A percentile compares a stretch with the other conserved stretches of the same genome.
These are phyloP conservation scores for Blastobotrys attinorum DNA, from an alignment of 805 yeast genomes.

Conservation along the genomic window DNA sequence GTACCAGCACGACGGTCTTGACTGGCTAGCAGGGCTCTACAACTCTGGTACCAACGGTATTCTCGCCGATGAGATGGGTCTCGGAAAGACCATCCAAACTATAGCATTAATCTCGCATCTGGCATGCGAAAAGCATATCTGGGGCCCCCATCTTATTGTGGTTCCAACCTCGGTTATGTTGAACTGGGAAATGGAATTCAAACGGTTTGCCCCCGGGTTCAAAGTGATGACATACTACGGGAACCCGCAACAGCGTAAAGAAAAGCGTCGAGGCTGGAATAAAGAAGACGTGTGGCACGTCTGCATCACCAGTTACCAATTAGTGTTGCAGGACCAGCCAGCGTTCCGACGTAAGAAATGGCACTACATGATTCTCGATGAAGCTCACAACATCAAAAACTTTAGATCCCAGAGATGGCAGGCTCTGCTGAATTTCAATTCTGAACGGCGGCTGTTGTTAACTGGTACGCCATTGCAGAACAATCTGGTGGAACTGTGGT, in stretches of 20 bases:
- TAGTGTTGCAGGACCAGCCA: constrained; percentile 95
- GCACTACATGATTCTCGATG: constrained; percentile 93
- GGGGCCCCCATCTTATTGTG: constrained; percentile 98
- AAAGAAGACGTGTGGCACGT: constrained; percentile 93
- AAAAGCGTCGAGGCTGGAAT: constrained; percentile 96
- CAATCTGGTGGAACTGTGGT: constrained; percentile 93
- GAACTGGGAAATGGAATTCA: constrained; percentile 99
- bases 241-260: constrained; percentile 92
- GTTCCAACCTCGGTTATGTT: constrained; percentile 97
- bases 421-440: constrained; percentile 86
- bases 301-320: constrained; percentile 92
- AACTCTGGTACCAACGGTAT: constrained; percentile 93
- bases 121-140: constrained; percentile 86
- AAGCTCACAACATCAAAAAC: constrained; percentile 96
- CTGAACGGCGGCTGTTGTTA: constrained; percentile 74
- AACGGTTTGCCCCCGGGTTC: constrained; percentile 96
- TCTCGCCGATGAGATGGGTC: constrained; percentile 98
- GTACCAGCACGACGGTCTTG: constrained; percentile 92
- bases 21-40: constrained; percentile 93
- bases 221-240: constrained; percentile 95
- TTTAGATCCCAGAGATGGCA: constrained; percentile 97
- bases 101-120: constrained; percentile 77
- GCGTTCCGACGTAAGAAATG: constrained; percentile 87
- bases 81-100: constrained; percentile 93
- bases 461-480: constrained; percentile 98